A percentile compares a stretch with the other conserved stretches of the same genome.
Conservation (phyloP, 31 red algal species). For the Endocladia muricata region DNA sequence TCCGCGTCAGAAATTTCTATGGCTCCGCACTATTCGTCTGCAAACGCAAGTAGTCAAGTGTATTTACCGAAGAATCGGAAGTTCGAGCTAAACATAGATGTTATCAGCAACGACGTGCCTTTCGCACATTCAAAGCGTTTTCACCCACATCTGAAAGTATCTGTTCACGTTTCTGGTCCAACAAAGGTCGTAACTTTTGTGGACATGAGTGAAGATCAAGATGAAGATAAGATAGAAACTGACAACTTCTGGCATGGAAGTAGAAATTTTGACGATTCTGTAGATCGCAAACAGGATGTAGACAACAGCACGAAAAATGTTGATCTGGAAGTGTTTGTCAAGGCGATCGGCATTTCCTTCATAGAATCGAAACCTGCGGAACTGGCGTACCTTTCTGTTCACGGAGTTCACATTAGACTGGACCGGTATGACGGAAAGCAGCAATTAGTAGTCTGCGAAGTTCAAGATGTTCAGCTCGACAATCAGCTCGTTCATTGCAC, state of each 20-base stretch:
- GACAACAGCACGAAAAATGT: slow-evolving; percentile 37
- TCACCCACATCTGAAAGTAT: slow-evolving; percentile 67
- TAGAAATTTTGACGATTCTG: too few species aligned
- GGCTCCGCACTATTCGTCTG: not conserved
- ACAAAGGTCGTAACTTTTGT: slow-evolving; percentile 97
- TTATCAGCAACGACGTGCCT: slow-evolving; percentile 55
- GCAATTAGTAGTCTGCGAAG: slow-evolving; percentile 66
- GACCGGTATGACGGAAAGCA: slow-evolving; percentile 83
- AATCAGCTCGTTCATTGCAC: slow-evolving; percentile 86
- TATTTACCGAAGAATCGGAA: too few species aligned
- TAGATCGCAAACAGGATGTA: too few species aligned
- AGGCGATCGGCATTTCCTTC: slow-evolving; percentile 80
- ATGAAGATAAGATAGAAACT: not conserved
- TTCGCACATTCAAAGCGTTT: slow-evolving; percentile 47
- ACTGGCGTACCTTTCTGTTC: slow-evolving; percentile 79
- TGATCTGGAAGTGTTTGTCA: slow-evolving; percentile 85
- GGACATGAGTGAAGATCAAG: slow-evolving; percentile 19
- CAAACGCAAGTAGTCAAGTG: slow-evolving; percentile 15
- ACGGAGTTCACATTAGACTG: slow-evolving; percentile 75
- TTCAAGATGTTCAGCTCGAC: slow-evolving; percentile 93
- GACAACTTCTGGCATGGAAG: too few species aligned
- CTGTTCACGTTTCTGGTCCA: slow-evolving; percentile 91
- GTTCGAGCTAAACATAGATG: slow-evolving; percentile 91
- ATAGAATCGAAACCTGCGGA: slow-evolving; percentile 75
- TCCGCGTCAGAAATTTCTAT: not conserved